Conservation (phyloP, 192 early-diverging fungal species). For the Umbelopsis vinacea region DNA sequence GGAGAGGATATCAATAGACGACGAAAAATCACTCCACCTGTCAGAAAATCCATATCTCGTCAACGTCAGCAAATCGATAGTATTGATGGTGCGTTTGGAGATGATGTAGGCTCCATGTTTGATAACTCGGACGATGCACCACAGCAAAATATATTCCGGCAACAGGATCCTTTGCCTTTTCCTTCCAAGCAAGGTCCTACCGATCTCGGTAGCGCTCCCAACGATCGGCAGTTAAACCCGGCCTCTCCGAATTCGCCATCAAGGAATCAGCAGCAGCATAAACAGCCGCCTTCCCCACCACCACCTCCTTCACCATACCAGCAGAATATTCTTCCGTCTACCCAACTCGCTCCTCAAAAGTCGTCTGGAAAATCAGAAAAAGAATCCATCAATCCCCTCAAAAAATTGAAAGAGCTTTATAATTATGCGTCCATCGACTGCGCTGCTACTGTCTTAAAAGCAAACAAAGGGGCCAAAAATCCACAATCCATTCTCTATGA, state of each 20-base stretch:
- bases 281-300: not conserved
- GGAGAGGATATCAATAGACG: conserved; percentile 18
- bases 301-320: not conserved
- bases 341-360: not conserved
- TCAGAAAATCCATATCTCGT: not conserved
- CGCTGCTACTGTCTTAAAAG: conserved; percentile 83
- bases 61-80: conserved; percentile 31
- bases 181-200: conserved; percentile 19
- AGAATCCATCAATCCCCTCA: conserved; percentile 33
- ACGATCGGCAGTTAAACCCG: not conserved
- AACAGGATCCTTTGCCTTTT: conserved; percentile 2
- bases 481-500: conserved; percentile 82
- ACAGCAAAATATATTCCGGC: not conserved
- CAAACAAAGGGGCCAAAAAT: conserved; percentile 86
- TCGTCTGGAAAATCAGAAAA: not conserved
- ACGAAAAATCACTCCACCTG: not conserved
- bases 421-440: conserved; percentile 96
- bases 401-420: conserved; percentile 82
- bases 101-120: conserved; percentile 45
- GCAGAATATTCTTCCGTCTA: not conserved
- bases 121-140: conserved; percentile 19
- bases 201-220: not conserved
- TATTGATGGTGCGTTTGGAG: conserved; percentile 42
- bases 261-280: not conserved
- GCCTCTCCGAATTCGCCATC: not conserved